A percentile compares a stretch with the other conserved stretches of the same genome.
Conservation (phyloP, 139 green algal species). For the Chlamydomonas sp. region DNA sequence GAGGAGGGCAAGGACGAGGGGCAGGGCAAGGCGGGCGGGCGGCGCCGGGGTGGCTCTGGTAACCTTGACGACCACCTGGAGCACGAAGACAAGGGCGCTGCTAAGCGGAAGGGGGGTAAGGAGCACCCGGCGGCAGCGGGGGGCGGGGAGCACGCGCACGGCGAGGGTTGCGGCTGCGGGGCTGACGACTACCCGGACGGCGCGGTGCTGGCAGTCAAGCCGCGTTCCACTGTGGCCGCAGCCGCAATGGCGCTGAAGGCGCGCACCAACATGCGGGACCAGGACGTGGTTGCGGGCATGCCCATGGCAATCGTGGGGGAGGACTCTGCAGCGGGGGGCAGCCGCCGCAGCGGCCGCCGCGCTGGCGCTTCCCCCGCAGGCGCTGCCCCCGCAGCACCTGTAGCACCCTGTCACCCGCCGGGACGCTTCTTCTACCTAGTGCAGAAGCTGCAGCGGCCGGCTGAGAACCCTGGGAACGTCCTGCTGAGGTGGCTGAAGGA, state of each 20-base stretch:
- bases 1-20: neutral
- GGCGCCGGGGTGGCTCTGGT: no score
- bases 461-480: slow-evolving; percentile 17
- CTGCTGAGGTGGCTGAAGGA: slow-evolving; percentile 63
- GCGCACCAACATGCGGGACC: neutral
- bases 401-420: neutral
- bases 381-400: neutral
- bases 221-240: neutral
- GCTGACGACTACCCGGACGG: neutral
- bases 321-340: neutral
- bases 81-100: neutral
- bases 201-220: slow-evolving; percentile 33
- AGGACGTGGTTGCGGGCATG: neutral
- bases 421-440: slow-evolving; percentile 51
- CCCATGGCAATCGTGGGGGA: slow-evolving; percentile 33
- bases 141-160: neutral
- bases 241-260: slow-evolving; percentile 11
- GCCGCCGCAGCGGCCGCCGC: neutral
- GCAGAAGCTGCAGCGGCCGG: slow-evolving; percentile 9
- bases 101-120: neutral
- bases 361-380: neutral
- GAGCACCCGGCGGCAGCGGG: neutral
- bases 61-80: neutral
- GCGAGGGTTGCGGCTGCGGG: neutral
- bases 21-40: neutral